Evolutionary conservation across 148 eudicot species (phyloP).

Genomic region (Nepenthes mirabilis): DNA sequence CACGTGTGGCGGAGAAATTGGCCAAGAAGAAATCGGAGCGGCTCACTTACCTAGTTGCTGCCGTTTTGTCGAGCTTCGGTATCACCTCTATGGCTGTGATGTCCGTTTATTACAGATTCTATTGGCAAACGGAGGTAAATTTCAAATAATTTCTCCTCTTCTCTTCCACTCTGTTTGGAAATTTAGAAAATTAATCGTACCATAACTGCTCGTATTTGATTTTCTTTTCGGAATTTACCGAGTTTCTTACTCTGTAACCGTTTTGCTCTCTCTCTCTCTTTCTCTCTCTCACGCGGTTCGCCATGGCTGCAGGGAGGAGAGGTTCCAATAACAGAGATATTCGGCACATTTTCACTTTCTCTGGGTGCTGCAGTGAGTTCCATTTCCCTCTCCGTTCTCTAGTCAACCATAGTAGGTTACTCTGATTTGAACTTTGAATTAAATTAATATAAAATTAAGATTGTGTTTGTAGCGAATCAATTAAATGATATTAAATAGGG

Average conservation of each 20-base stretch:
- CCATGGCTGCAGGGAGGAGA: conserved; percentile 56
- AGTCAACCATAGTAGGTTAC: no score
- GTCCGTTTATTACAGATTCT: conserved; percentile 80
- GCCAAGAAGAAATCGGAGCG: conserved; percentile 79
- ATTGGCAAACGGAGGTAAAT: conserved; percentile 92
- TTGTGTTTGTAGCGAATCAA: no score
- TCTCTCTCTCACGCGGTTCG: not conserved
- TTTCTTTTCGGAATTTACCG: not conserved
- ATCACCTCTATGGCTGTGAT: conserved; percentile 75
- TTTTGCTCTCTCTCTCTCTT: not conserved
- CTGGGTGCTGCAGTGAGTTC: conserved; percentile 91
- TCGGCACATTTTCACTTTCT: conserved; percentile 90
- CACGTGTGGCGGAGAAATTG: conserved; percentile 32
- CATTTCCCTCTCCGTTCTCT: not conserved
- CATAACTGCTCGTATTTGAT: not conserved
- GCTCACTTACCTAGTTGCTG: conserved; percentile 75
- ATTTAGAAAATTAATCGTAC: not conserved
- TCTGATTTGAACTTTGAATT: no score
- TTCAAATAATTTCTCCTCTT: not conserved
- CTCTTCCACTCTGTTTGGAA: not conserved
- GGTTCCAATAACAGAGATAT: conserved; percentile 71
- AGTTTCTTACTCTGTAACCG: not conserved
- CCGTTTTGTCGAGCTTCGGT: conserved; percentile 83
- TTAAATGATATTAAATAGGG: no score
- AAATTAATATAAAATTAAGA: no score